A percentile compares a stretch with the other conserved stretches of the same genome.
Evolutionary conservation across 1,284 basidiomycete genomes (phyloP).

Genomic region (Hypsizygus ulmarius): DNA sequence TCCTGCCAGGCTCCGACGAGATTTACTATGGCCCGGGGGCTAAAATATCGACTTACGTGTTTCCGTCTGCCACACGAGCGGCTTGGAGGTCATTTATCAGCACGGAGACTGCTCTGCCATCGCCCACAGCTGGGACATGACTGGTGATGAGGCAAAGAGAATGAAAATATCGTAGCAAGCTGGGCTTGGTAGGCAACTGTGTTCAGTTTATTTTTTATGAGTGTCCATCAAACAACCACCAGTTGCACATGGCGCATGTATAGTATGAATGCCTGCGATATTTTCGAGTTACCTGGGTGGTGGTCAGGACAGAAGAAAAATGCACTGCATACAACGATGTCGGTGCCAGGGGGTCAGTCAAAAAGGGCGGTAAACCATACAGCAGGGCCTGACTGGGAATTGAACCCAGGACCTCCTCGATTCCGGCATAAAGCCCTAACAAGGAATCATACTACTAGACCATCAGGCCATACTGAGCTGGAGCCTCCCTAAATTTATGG

Average conservation of each 20-base stretch:
- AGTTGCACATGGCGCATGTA: too few relatives aligned
- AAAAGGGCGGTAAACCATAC: conserved; percentile 16
- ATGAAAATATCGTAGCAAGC: neutral
- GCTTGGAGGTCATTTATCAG: conserved; percentile 51
- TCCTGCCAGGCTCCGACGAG: conserved; percentile 48
- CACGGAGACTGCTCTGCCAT: conserved; percentile 26
- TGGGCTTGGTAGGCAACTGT: neutral
- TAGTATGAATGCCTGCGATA: too few relatives aligned
- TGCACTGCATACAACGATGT: neutral
- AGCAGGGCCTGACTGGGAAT: conserved; percentile 74
- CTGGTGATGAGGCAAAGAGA: neutral
- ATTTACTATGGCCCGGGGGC: conserved; percentile 52
- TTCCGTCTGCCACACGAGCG: conserved; percentile 50
- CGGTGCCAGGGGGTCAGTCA: neutral
- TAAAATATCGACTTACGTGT: conserved; percentile 49
- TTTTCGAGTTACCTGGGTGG: too few relatives aligned
- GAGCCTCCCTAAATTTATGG: too few relatives aligned
- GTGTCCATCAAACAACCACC: too few relatives aligned
- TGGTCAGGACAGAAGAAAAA: neutral
- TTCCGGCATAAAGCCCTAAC: conserved; percentile 42
- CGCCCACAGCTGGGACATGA: conserved; percentile 8
- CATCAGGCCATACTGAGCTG: conserved; percentile 65
- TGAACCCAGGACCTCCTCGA: conserved; percentile 84
- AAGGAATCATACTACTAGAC: conserved; percentile 75
- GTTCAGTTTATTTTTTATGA: too few relatives aligned